Evolutionary conservation across 768 basidiomycete species (phyloP).

Genomic region (Hysterangium stoloniferum): DNA sequence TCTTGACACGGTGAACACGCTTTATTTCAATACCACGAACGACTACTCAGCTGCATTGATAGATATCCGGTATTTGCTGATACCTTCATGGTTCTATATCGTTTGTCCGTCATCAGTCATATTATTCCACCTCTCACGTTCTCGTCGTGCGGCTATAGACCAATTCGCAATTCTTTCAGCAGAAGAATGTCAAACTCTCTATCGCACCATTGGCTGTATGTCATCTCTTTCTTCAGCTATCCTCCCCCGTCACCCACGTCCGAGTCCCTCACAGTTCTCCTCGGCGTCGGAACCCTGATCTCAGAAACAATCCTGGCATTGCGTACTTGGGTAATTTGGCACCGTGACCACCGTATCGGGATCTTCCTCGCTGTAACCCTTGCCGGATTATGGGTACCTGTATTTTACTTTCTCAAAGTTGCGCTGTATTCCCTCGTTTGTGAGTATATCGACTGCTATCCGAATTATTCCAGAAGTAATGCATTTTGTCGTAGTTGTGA

Average conservation of each 20-base stretch:
- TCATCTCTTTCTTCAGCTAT: no score
- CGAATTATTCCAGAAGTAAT: not conserved
- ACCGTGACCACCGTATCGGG: slow-evolving; percentile 6
- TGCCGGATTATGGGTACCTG: not conserved
- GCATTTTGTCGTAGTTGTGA: slow-evolving; percentile 12
- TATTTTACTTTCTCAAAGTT: not conserved
- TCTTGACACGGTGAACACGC: slow-evolving; percentile 20
- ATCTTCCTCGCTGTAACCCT: not conserved
- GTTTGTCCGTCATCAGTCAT: slow-evolving; percentile 1
- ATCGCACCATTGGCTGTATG: slow-evolving; percentile 4
- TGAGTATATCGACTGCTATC: not conserved
- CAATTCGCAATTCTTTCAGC: not conserved
- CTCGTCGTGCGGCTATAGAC: no score
- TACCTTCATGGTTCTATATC: slow-evolving; percentile 8
- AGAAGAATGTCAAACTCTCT: not conserved
- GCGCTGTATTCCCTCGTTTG: not conserved
- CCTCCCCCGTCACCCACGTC: not conserved
- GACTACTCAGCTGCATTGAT: no score
- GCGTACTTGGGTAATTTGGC: slow-evolving; percentile 16
- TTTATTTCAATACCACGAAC: no score
- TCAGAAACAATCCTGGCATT: slow-evolving; percentile 11
- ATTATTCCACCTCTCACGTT: not conserved
- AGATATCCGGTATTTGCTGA: slow-evolving; percentile 21
- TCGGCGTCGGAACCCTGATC: slow-evolving; percentile 6
- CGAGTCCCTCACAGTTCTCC: not conserved